Percentiles rank a stretch among this genome's conserved stretches.
Evolutionary conservation across 768 basidiomycete genomes (phyloP).

Genomic region (Suillus occidentalis): DNA sequence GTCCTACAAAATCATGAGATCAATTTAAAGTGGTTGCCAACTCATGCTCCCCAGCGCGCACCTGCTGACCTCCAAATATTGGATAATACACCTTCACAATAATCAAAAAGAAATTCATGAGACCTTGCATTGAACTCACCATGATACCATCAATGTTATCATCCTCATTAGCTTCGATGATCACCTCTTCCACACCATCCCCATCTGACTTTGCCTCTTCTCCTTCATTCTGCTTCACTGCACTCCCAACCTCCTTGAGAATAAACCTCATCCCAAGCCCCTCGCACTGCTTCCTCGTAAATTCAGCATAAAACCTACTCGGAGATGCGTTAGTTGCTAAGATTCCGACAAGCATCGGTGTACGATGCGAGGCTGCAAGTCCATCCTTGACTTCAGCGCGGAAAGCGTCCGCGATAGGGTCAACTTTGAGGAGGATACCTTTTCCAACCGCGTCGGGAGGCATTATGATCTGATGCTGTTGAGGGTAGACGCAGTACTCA

Average conservation of each 20-base stretch:
- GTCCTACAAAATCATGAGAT: slow-evolving; percentile 52
- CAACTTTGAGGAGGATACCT: slow-evolving; percentile 78
- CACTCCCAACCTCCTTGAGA: slow-evolving; percentile 59
- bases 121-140: slow-evolving; percentile 65
- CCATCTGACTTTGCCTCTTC: slow-evolving; percentile 60
- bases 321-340: slow-evolving; percentile 82
- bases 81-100: slow-evolving; percentile 85
- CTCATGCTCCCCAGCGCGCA: slow-evolving; percentile 33
- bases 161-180: slow-evolving; percentile 94
- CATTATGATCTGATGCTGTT: slow-evolving; percentile 18
- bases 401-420: slow-evolving; percentile 70
- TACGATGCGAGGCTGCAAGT: slow-evolving; percentile 36
- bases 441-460: slow-evolving; percentile 45
- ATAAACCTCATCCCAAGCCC: slow-evolving; percentile 87
- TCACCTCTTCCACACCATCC: slow-evolving; percentile 93
- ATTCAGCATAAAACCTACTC: slow-evolving; percentile 82
- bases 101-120: not conserved
- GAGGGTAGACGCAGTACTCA: not conserved
- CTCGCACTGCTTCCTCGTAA: slow-evolving; percentile 89
- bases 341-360: slow-evolving; percentile 87
- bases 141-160: slow-evolving; percentile 86
- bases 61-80: slow-evolving; percentile 88
- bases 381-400: slow-evolving; percentile 63
- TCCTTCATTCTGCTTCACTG: slow-evolving; percentile 11
- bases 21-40: slow-evolving; percentile 5